These are phyloP conservation scores for Boletus speciosus DNA, from an alignment of 768 basidiomycete species.

Conservation along the genomic window DNA sequence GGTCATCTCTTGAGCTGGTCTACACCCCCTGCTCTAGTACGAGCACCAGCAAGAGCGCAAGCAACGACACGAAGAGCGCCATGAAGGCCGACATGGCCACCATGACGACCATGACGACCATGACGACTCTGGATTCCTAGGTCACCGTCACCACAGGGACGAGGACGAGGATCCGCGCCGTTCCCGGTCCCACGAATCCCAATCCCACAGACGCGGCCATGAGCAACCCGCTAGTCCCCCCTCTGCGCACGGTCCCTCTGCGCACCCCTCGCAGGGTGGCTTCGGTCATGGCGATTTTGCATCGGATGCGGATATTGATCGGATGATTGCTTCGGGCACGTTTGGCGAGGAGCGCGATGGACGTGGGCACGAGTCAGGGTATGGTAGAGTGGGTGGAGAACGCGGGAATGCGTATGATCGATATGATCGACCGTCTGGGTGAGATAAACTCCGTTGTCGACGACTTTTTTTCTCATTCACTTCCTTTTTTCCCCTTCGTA, in stretches of 20 bases:
- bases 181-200: neutral
- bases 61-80: conserved; percentile 13
- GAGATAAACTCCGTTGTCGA: neutral
- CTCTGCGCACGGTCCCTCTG: neutral
- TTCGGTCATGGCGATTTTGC: conserved; percentile 27
- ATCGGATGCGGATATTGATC: conserved; percentile 24
- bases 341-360: conserved; percentile 1
- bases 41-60: conserved; percentile 5
- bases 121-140: neutral
- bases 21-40: neutral
- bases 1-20: neutral
- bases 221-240: conserved; percentile 9
- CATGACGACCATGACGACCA: neutral
- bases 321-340: conserved; percentile 18
- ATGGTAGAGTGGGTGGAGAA: neutral
- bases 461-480: neutral
- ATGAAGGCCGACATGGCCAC: conserved; percentile 1
- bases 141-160: neutral
- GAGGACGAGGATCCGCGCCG: neutral
- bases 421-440: conserved; percentile 12
- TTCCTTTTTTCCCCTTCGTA: neutral
- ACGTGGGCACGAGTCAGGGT: neutral
- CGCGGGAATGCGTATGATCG: neutral
- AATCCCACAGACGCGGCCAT: neutral
- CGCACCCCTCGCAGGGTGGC: conserved; percentile 7